Evolutionary conservation across 116 monocot genomes (phyloP).

Genomic region (Dioscorea cayenensis): DNA sequence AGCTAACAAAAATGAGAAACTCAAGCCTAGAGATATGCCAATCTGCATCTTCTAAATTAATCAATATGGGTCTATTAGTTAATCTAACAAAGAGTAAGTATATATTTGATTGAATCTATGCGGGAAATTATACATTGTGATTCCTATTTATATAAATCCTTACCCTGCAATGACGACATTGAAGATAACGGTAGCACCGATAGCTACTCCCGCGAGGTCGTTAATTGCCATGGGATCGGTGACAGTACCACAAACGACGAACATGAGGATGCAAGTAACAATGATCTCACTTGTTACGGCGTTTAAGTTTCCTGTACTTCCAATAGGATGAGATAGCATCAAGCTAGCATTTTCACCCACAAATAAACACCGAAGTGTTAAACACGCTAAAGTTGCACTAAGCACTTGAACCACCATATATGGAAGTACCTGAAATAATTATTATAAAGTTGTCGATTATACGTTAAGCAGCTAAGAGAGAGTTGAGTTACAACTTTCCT

Average conservation of each 20-base stretch:
- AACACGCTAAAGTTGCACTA: constrained; percentile 1
- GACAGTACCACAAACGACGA: constrained; percentile 1
- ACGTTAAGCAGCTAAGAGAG: too few relatives aligned
- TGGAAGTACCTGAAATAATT: not conserved
- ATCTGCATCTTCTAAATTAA: too few relatives aligned
- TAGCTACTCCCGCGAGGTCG: constrained; percentile 12
- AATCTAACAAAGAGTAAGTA: too few relatives aligned
- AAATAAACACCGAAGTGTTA: constrained; percentile 6
- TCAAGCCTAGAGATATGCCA: too few relatives aligned
- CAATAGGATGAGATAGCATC: not conserved
- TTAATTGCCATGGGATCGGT: constrained; percentile 5
- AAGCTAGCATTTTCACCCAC: not conserved
- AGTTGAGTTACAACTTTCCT: too few relatives aligned
- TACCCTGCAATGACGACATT: constrained; percentile 14
- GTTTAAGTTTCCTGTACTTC: not conserved
- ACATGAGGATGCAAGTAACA: constrained; percentile 11
- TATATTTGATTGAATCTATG: too few relatives aligned
- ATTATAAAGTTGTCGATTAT: too few relatives aligned
- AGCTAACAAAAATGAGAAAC: too few relatives aligned
- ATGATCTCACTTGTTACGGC: constrained; percentile 6
- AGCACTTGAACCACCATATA: constrained; percentile 6
- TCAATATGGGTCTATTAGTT: too few relatives aligned
- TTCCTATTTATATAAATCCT: too few relatives aligned
- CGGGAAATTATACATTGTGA: too few relatives aligned
- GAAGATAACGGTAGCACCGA: not conserved